Conservation (phyloP, 2,329 filamentous ascomycete genomes). For the Alternaria postmessia region DNA sequence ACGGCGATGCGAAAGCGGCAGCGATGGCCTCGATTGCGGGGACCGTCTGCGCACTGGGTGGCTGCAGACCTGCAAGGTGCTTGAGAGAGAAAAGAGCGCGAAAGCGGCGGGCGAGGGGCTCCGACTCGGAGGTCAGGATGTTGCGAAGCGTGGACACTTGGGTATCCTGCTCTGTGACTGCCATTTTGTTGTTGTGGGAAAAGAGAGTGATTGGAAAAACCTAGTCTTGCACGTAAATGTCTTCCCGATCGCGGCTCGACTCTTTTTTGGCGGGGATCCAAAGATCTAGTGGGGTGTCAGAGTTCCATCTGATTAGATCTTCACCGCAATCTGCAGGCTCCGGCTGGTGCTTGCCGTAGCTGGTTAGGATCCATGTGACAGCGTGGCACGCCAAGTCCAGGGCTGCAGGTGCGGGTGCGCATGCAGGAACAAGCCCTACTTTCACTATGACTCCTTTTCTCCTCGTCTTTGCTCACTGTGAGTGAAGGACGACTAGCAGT, state of each 20-base stretch:
- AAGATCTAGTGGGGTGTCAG: constrained; percentile 23
- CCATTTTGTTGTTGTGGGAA: constrained; percentile 28
- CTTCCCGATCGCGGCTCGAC: constrained; percentile 27
- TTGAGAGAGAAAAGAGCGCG: constrained; percentile 98
- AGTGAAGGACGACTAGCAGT: constrained; percentile 9
- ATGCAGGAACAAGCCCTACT: constrained; percentile 13
- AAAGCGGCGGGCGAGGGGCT: constrained; percentile 87
- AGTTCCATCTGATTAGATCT: constrained; percentile 42
- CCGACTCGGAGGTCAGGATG: constrained; percentile 79
- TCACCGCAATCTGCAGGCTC: constrained; percentile 6
- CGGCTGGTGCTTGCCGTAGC: not conserved
- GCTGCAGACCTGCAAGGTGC: constrained; percentile 78
- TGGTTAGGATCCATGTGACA: constrained; percentile 15
- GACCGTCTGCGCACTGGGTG: constrained; percentile 64
- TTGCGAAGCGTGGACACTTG: constrained; percentile 73
- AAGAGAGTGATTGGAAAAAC: not conserved
- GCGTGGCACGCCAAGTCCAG: constrained; percentile 17
- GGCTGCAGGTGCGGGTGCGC: constrained; percentile 16
- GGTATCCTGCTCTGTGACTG: constrained; percentile 40
- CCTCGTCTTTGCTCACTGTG: constrained; percentile 23
- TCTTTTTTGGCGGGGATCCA: constrained; percentile 38
- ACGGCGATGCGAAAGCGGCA: constrained; percentile 82
- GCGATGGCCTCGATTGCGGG: constrained; percentile 83
- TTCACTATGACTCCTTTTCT: constrained; percentile 30
- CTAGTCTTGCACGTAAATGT: not conserved